A percentile compares a stretch with the other conserved stretches of the same genome.
Conservation (phyloP, 148 eudicot genomes). For the Chenopodium formosanum region DNA sequence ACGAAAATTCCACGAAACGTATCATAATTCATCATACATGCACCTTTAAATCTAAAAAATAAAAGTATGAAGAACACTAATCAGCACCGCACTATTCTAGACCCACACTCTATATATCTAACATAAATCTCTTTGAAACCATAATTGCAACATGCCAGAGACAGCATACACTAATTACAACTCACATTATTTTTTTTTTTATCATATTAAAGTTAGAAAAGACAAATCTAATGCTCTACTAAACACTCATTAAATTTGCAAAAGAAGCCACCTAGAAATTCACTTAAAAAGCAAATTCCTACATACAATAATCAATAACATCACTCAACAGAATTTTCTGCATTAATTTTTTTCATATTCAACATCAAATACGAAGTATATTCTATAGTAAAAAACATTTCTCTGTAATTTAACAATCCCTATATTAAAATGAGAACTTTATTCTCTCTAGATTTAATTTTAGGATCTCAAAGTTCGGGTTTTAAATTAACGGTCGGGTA, state of each 20-base stretch:
- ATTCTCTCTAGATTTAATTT: no score
- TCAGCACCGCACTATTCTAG: background rate
- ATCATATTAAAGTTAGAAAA: background rate
- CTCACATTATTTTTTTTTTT: background rate
- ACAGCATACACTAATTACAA: constrained; percentile 5
- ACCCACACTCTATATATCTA: background rate
- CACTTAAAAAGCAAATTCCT: background rate
- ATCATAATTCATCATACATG: background rate
- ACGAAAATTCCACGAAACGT: constrained; percentile 1
- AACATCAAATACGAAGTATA: no score
- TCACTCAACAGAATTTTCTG: background rate
- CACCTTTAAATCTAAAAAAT: background rate
- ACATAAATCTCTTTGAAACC: background rate
- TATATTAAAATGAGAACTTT: no score
- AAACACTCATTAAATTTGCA: background rate
- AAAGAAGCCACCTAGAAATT: background rate
- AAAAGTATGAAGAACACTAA: constrained; percentile 5
- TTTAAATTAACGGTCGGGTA: no score
- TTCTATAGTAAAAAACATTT: no score
- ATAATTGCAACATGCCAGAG: constrained; percentile 1
- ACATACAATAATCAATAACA: background rate
- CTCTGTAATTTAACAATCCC: no score
- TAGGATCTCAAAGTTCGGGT: no score
- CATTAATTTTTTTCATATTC: background rate
- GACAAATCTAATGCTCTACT: constrained; percentile 3